Evolutionary conservation across 768 basidiomycete species (phyloP).

Genomic region (Lentinus brumalis): DNA sequence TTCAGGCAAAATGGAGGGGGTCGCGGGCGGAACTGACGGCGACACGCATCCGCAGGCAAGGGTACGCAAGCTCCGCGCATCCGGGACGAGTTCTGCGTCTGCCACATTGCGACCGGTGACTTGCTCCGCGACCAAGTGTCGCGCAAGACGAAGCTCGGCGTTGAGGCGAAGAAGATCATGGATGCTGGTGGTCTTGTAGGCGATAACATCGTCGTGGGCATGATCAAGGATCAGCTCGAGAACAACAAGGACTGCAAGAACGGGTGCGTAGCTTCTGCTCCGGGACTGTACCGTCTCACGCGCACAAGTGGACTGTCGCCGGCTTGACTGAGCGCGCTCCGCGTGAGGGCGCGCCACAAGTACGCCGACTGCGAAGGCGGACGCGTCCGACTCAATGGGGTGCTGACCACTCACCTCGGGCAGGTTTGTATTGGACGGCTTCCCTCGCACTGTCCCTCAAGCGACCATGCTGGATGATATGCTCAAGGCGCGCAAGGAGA

Average conservation of each 20-base stretch:
- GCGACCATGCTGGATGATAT: conserved; percentile 95
- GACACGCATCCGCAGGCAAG: conserved; percentile 64
- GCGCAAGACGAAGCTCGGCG: conserved; percentile 83
- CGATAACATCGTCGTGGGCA: conserved; percentile 96
- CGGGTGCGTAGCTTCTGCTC: conserved; percentile 62
- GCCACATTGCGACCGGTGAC: conserved; percentile 98
- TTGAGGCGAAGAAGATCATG: conserved; percentile 97
- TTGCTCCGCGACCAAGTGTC: conserved; percentile 96
- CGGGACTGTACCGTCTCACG: neutral
- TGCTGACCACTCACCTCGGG: neutral
- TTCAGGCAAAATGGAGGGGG: conserved; percentile 7
- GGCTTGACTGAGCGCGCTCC: neutral
- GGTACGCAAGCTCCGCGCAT: conserved; percentile 97
- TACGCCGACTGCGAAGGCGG: neutral
- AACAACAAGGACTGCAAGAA: conserved; percentile 92
- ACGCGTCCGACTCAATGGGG: neutral
- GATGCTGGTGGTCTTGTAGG: conserved; percentile 93
- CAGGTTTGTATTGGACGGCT: conserved; percentile 99
- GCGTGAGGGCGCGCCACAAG: neutral
- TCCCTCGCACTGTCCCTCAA: conserved; percentile 96
- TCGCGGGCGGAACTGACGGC: neutral
- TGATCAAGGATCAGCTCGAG: conserved; percentile 95
- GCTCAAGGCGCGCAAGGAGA: conserved; percentile 81
- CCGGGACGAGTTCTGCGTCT: conserved; percentile 90
- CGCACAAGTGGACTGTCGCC: neutral